Evolutionary conservation across 164 flowering plant genomes (phyloP).

Genomic region (Vitis rotundifolia): DNA sequence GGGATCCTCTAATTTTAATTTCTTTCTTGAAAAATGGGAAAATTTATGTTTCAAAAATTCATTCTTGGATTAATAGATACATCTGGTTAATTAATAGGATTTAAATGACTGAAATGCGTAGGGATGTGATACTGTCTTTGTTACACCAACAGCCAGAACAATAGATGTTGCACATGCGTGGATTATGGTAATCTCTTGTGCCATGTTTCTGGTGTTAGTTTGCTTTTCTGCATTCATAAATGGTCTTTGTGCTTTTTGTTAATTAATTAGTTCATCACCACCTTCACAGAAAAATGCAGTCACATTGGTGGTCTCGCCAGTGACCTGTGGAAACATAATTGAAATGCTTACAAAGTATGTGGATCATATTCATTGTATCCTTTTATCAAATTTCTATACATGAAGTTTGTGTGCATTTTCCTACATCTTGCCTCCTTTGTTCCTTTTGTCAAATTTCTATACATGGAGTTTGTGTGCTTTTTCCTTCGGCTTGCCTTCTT

Average conservation of each 20-base stretch:
- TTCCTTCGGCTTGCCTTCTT: no score
- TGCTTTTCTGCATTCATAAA: background rate
- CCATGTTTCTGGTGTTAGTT: no score
- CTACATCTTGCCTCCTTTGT: no score
- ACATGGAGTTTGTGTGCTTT: no score
- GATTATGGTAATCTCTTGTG: slow-evolving; percentile 57
- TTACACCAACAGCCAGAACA: slow-evolving; percentile 89
- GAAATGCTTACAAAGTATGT: slow-evolving; percentile 83
- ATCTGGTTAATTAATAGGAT: slow-evolving; percentile 7
- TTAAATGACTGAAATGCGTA: slow-evolving; percentile 25
- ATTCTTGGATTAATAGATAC: slow-evolving; percentile 1
- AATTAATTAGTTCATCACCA: slow-evolving; percentile 2
- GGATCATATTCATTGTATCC: background rate
- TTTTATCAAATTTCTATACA: no score
- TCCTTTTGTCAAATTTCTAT: no score
- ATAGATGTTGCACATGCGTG: slow-evolving; percentile 87
- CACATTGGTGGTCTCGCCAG: slow-evolving; percentile 65
- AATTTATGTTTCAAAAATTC: background rate
- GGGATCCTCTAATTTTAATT: background rate
- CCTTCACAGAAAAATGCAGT: slow-evolving; percentile 73
- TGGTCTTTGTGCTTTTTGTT: background rate
- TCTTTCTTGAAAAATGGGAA: background rate
- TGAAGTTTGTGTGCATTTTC: no score
- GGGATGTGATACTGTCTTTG: slow-evolving; percentile 95
- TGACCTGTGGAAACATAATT: slow-evolving; percentile 52